phyloP scores from a whole-genome alignment of 73 alveolate genomes.

The Strombidium stylifer region DNA sequence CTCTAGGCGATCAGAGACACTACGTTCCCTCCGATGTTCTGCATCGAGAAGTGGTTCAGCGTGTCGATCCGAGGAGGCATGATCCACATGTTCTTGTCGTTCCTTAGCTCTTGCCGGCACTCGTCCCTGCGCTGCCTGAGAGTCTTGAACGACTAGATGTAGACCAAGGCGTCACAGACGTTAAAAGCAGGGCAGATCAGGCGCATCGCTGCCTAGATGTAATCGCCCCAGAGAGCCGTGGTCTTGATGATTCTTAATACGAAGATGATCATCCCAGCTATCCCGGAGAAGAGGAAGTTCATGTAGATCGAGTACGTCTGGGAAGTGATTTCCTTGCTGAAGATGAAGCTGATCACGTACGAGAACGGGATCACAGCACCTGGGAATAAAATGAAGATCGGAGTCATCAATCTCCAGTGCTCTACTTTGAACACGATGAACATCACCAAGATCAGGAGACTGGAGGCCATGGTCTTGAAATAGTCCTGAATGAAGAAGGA shows the following conservation, averaged over 20 bases:
- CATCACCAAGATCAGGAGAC: slow-evolving; percentile 65
- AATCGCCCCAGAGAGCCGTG: slow-evolving; percentile 25
- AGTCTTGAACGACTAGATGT: too few species aligned
- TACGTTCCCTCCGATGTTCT: too few species aligned
- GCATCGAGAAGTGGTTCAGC: too few species aligned
- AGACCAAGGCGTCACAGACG: too few species aligned
- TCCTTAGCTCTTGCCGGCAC: too few species aligned
- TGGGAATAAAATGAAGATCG: slow-evolving; percentile 77
- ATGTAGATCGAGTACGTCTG: slow-evolving; percentile 69
- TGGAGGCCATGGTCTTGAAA: slow-evolving; percentile 73
- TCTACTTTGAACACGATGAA: slow-evolving; percentile 39
- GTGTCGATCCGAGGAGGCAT: too few species aligned
- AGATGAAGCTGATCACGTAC: slow-evolving; percentile 70
- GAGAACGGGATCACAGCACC: slow-evolving; percentile 91
- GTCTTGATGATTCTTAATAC: slow-evolving; percentile 21
- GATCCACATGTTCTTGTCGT: too few species aligned
- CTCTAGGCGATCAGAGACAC: too few species aligned
- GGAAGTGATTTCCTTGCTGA: slow-evolving; percentile 63
- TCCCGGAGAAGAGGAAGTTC: slow-evolving; percentile 55
- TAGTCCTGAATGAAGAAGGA: slow-evolving; percentile 89
- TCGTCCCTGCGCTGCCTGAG: too few species aligned
- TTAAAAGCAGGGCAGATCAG: too few species aligned
- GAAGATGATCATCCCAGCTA: slow-evolving; percentile 40
- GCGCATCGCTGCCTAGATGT: too few species aligned
- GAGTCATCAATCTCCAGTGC: too few species aligned